These are phyloP conservation scores for Cardamine chenopodiifolia DNA, from an alignment of 345 rosid genomes.

Conservation along the genomic window DNA sequence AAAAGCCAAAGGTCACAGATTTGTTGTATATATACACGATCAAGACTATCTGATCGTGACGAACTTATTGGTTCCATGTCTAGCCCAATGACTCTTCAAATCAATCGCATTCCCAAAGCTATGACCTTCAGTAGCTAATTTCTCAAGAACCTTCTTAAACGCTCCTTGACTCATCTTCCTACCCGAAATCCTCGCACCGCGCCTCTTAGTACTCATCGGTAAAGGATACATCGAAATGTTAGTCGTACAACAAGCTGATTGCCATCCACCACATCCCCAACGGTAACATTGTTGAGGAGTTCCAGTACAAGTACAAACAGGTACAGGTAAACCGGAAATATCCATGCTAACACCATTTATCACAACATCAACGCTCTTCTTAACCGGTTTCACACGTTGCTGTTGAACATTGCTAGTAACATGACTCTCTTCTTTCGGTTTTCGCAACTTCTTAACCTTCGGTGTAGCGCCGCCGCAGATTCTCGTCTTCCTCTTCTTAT, in stretches of 20 bases:
- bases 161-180: constrained; percentile 98
- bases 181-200: constrained; percentile 91
- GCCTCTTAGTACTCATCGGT: constrained; percentile 89
- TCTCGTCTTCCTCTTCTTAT: constrained; percentile 66
- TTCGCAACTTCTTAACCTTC: constrained; percentile 71
- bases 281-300: constrained; percentile 85
- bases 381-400: constrained; percentile 63
- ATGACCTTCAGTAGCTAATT: constrained; percentile 77
- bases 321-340: constrained; percentile 77
- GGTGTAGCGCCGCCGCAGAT: constrained; percentile 45
- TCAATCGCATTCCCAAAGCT: constrained; percentile 79
- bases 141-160: constrained; percentile 89
- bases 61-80: constrained; percentile 95
- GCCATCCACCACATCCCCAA: constrained; percentile 99
- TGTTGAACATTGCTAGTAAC: constrained; percentile 36
- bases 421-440: constrained; percentile 59
- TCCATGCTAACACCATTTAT: constrained; percentile 87
- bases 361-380: constrained; percentile 75
- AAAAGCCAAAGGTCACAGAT: neutral
- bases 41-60: constrained; percentile 80
- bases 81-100: constrained; percentile 88
- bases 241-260: constrained; percentile 93
- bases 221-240: constrained; percentile 84
- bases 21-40: constrained; percentile 8
- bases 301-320: constrained; percentile 91